Conservation (phyloP, 179 eudicot genomes). For the Carnegiea gigantea region DNA sequence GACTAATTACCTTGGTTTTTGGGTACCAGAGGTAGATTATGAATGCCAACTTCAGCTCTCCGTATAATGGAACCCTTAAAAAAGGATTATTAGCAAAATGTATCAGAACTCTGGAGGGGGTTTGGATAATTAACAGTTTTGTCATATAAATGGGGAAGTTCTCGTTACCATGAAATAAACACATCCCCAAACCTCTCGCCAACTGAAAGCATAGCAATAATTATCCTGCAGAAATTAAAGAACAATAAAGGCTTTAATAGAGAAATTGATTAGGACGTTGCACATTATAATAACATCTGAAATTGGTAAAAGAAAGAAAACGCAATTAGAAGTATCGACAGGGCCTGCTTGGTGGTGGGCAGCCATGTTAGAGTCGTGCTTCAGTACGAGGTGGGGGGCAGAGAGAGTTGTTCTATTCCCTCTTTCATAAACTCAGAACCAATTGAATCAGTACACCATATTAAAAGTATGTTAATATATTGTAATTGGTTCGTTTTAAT, state of each 20-base stretch:
- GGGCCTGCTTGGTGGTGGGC: no score
- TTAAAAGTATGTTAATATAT: no score
- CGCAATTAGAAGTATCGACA: no score
- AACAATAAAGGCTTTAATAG: background rate
- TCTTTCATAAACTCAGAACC: no score
- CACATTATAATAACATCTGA: background rate
- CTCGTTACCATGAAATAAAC: constrained; percentile 68
- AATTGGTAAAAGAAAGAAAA: background rate
- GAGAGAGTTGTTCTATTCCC: no score
- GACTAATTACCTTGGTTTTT: constrained; percentile 58
- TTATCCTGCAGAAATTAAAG: constrained; percentile 50
- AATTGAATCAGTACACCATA: no score
- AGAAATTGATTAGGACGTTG: background rate
- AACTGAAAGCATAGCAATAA: constrained; percentile 67
- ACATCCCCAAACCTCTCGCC: constrained; percentile 66
- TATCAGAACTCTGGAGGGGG: background rate
- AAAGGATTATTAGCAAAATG: background rate
- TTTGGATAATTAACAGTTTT: background rate
- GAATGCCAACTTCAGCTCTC: constrained; percentile 74
- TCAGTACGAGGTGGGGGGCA: no score
- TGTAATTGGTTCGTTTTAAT: no score
- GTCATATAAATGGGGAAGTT: background rate
- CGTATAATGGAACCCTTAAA: constrained; percentile 79
- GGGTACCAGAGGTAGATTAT: constrained; percentile 95
- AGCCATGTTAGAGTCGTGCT: no score